Conservation (phyloP, 306 rosid genomes). For the Quercus aquifolioides region DNA sequence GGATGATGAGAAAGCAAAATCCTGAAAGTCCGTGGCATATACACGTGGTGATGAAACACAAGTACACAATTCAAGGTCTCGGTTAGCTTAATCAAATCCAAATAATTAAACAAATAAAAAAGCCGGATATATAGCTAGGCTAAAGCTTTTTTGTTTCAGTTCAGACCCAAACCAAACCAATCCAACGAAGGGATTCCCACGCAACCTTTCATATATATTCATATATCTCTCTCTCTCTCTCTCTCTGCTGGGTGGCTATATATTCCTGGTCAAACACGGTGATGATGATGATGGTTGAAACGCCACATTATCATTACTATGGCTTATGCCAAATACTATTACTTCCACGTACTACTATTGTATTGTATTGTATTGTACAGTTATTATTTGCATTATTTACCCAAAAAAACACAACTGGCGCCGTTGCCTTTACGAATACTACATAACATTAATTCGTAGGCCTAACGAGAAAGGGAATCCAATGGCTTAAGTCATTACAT, state of each 20-base stretch:
- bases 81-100: conserved; percentile 30
- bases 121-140: conserved; percentile 16
- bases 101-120: neutral
- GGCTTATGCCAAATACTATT: too few species aligned
- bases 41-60: conserved; percentile 61
- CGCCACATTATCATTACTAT: too few species aligned
- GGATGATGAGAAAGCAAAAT: conserved; percentile 20
- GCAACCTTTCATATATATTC: conserved; percentile 31
- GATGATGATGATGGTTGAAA: conserved; percentile 6
- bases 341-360: too few species aligned
- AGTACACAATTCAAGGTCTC: conserved; percentile 67
- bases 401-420: conserved; percentile 18
- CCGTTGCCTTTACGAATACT: conserved; percentile 83
- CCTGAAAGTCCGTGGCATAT: conserved; percentile 60
- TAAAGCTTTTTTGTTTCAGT: conserved; percentile 15
- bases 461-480: conserved; percentile 33
- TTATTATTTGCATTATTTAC: neutral
- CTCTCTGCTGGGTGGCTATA: neutral
- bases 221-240: conserved; percentile 11
- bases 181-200: conserved; percentile 58
- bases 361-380: neutral
- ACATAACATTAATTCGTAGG: conserved; percentile 33
- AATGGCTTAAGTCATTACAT: neutral
- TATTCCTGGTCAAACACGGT: conserved; percentile 74
- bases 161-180: conserved; percentile 13